Conservation (phyloP, 1,139 yeast genomes). For the Ogataea hybrid region DNA sequence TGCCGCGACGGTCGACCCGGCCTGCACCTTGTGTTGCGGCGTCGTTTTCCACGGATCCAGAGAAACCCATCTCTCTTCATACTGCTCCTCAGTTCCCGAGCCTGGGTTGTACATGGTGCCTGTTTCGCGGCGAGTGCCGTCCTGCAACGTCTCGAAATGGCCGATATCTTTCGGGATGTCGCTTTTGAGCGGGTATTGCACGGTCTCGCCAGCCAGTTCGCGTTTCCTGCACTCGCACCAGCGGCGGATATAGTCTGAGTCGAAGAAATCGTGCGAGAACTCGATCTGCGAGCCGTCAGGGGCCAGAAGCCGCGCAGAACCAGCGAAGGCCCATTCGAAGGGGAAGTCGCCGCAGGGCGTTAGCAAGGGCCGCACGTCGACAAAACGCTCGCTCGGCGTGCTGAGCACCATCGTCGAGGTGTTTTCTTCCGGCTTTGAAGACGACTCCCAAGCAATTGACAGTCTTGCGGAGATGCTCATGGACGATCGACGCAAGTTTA, state of each 20-base stretch:
- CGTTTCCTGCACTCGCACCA: constrained; percentile 6
- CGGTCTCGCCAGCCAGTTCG: constrained; percentile 1
- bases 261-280: constrained; percentile 31
- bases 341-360: constrained; percentile 32
- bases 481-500: constrained; percentile 8
- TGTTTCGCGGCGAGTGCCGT: constrained; percentile 47
- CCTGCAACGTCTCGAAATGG: constrained; percentile 38
- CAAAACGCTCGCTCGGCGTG: constrained; percentile 43
- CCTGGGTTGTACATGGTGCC: constrained; percentile 53
- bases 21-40: constrained; percentile 33
- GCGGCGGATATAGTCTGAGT: constrained; percentile 21
- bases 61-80: constrained; percentile 59
- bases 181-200: constrained; percentile 15
- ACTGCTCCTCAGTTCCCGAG: constrained; percentile 43
- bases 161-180: constrained; percentile 45
- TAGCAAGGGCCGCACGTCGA: constrained; percentile 40
- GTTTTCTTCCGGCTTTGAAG: constrained; percentile 42
- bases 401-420: constrained; percentile 54
- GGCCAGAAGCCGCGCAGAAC: constrained; percentile 25
- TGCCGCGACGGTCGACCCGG: neutral
- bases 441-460: constrained; percentile 50
- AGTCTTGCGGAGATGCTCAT: constrained; percentile 41
- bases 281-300: constrained; percentile 20
- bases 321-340: constrained; percentile 44
- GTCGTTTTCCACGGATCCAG: constrained; percentile 41